Conservation (phyloP, 331 rosid species). For the Spiraea crenata region DNA sequence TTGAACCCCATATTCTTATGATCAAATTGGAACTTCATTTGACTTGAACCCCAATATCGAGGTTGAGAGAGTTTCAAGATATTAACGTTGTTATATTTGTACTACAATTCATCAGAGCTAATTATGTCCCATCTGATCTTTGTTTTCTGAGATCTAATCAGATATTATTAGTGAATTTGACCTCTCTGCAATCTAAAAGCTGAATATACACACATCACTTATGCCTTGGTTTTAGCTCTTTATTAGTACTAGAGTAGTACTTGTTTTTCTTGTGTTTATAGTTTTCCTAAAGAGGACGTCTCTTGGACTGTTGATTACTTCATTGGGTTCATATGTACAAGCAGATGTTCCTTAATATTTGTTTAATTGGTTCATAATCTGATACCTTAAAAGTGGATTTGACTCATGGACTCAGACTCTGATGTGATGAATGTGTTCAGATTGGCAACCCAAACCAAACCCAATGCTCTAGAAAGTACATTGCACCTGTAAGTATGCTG, state of each 20-base stretch:
- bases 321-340: neutral
- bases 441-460: neutral
- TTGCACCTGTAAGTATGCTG: too few relatives aligned
- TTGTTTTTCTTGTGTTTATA: neutral
- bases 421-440: neutral
- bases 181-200: neutral
- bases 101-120: neutral
- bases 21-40: neutral
- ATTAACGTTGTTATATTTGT: conserved; percentile 40
- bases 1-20: too few relatives aligned
- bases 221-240: neutral
- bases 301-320: neutral
- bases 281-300: neutral
- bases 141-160: neutral
- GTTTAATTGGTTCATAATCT: conserved; percentile 11
- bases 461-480: neutral
- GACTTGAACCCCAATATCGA: neutral
- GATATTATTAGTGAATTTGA: neutral
- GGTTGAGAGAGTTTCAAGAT: conserved; percentile 37
- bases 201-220: neutral
- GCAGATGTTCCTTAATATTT: neutral
- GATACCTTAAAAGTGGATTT: conserved; percentile 5
- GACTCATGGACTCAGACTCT: neutral
- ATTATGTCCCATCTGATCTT: neutral
- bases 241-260: neutral